Base-by-base conservation (phyloP, 2,329 filamentous ascomycete genomes). In the Fonsecaea pedrosoi region DNA sequence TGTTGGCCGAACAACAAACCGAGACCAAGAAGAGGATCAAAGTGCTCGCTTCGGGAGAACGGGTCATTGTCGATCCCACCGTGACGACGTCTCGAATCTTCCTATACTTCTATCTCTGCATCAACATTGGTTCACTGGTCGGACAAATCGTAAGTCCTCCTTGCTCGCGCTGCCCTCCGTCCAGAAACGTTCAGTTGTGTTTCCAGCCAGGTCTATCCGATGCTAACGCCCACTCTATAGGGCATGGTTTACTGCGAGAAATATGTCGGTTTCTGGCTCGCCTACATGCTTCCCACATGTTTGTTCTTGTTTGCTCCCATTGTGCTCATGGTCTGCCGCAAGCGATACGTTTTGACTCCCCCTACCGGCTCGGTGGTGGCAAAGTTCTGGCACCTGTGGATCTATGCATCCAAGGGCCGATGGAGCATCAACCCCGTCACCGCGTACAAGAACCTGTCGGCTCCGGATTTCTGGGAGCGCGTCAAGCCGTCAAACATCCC, bases 251-350 rank as follows among this genome's bases (percentile, higher is more conserved):
- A 91, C 74, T 86, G 89, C 2, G 90, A 92, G 79, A 90, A 90
- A 76, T 91, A 91, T 69, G 84, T 92, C 56, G 90, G 90, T 7
- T 92, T 91, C 81, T 93, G 89, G 88, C 83, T 90, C 30, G 84
- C 90, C 0, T 93, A 83, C 79, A 78, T 90, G 45, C 82, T 92
- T 10, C 90, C 90, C 9, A 92, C 89, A 0, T 77, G 82, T 64
- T 79, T 91, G 73, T 90, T 91, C 81, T 81, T 86, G 48, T 62
- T 84, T 59, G 87, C 86, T 63, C 90, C 89, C 2, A 54, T 86
- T 0, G 85, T 92, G 5, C 82, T 92, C 59, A 80, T 82, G 68
- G 78, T 85, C 69, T 84, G 85, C 74, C 84, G 85, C 73, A 87
- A 88, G 73, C 84, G 83, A 69, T 92, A 93, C 79, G 80, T 83